These are phyloP conservation scores for Allium fistulosum DNA, from an alignment of 106 monocot species.

Conservation along the genomic window DNA sequence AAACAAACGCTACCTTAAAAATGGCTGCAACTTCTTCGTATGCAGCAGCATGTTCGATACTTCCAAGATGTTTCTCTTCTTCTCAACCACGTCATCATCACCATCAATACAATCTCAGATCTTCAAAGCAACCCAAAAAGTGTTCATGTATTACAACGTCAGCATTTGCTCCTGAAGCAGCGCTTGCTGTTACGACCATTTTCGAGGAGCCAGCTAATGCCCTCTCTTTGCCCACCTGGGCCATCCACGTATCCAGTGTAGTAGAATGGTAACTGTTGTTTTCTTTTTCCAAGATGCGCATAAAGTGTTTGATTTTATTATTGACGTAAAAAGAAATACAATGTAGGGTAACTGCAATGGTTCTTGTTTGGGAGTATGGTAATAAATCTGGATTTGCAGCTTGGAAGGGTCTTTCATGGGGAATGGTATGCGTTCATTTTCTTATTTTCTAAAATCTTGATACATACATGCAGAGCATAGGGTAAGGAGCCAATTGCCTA, in stretches of 20 bases:
- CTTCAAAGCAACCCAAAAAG: too few relatives aligned
- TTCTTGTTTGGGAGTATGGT: constrained; percentile 86
- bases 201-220: constrained; percentile 72
- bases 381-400: constrained; percentile 59
- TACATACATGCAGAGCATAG: too few relatives aligned
- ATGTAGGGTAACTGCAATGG: constrained; percentile 75
- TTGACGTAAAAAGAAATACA: background rate
- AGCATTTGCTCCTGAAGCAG: background rate
- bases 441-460: too few relatives aligned
- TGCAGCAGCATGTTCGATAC: too few relatives aligned
- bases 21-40: too few relatives aligned
- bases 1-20: too few relatives aligned
- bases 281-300: background rate
- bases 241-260: constrained; percentile 92
- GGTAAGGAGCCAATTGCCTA: too few relatives aligned
- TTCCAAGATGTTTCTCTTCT: too few relatives aligned
- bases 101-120: too few relatives aligned
- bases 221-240: constrained; percentile 93
- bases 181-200: background rate
- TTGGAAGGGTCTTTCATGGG: constrained; percentile 95
- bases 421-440: constrained; percentile 46
- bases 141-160: background rate
- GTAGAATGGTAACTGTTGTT: constrained; percentile 53
- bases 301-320: background rate
- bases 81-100: too few relatives aligned